Conservation (phyloP, 2,329 filamentous ascomycete genomes). For the Neurospora sp. region DNA sequence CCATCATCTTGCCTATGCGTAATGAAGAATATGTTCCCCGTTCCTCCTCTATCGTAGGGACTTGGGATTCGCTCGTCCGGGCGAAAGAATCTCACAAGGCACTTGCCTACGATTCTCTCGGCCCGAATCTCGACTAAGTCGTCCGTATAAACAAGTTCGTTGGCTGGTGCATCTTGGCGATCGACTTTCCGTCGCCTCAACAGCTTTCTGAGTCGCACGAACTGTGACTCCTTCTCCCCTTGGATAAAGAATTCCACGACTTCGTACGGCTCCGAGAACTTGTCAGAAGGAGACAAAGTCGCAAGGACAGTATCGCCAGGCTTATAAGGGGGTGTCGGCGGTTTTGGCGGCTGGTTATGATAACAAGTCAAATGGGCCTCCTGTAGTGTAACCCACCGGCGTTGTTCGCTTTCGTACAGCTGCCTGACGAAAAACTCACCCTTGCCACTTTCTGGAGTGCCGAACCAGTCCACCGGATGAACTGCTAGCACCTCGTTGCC, state of each 20-base stretch:
- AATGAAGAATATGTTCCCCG: slow-evolving; percentile 57
- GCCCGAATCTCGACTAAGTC: slow-evolving; percentile 27
- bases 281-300: slow-evolving; percentile 19
- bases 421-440: slow-evolving; percentile 60
- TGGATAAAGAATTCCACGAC: slow-evolving; percentile 32
- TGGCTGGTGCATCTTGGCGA: slow-evolving; percentile 28
- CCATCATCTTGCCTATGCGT: slow-evolving; percentile 26
- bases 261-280: slow-evolving; percentile 49
- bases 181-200: slow-evolving; percentile 36
- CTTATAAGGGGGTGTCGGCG: slow-evolving; percentile 5
- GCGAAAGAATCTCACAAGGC: slow-evolving; percentile 47
- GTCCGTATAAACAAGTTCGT: slow-evolving; percentile 50
- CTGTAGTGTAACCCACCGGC: slow-evolving; percentile 51
- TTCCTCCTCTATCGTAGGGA: slow-evolving; percentile 57
- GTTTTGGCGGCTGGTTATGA: slow-evolving; percentile 13
- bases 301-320: slow-evolving; percentile 53
- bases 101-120: slow-evolving; percentile 41
- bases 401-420: slow-evolving; percentile 50
- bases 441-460: slow-evolving; percentile 30
- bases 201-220: slow-evolving; percentile 40
- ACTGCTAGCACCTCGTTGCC: slow-evolving; percentile 46
- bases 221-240: slow-evolving; percentile 8
- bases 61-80: slow-evolving; percentile 36
- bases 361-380: slow-evolving; percentile 46
- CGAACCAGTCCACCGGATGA: slow-evolving; percentile 49